phyloP scores from a whole-genome alignment of 2,329 filamentous ascomycete genomes.

The Penicillium crustosum region DNA sequence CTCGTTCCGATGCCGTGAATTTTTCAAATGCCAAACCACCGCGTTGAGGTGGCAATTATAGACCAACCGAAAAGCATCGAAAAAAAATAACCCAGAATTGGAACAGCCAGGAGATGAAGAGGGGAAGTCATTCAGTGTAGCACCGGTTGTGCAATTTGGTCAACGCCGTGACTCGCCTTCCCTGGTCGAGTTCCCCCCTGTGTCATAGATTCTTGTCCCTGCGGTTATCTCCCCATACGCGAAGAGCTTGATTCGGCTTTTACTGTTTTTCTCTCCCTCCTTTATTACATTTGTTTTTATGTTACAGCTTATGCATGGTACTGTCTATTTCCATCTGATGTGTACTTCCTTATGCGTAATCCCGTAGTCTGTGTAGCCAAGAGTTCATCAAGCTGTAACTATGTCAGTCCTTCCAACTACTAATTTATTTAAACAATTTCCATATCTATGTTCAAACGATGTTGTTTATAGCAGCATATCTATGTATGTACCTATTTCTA shows the following conservation, averaged over 20 bases:
- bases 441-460: neutral
- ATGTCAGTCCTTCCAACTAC: neutral
- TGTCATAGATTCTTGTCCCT: constrained; percentile 32
- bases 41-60: constrained; percentile 22
- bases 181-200: constrained; percentile 17
- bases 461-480: neutral
- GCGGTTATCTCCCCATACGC: constrained; percentile 25
- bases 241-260: constrained; percentile 25
- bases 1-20: constrained; percentile 25
- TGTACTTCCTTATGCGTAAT: neutral
- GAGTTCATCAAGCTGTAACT: neutral
- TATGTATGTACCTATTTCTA: neutral
- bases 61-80: constrained; percentile 13
- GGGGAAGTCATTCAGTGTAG: constrained; percentile 16
- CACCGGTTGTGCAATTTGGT: constrained; percentile 12
- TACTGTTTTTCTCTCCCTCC: constrained; percentile 18
- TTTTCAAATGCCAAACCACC: constrained; percentile 24
- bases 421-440: too few species aligned
- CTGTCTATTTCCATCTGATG: constrained; percentile 18
- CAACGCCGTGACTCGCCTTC: constrained; percentile 14
- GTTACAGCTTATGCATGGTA: constrained; percentile 39
- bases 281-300: constrained; percentile 25
- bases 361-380: neutral
- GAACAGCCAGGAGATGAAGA: constrained; percentile 2
- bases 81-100: constrained; percentile 10